Percentiles rank a stretch among this genome's conserved stretches.
These are phyloP conservation scores for Centrapalus pauciflorus DNA, from an alignment of 129 eudicot genomes.

Conservation along the genomic window DNA sequence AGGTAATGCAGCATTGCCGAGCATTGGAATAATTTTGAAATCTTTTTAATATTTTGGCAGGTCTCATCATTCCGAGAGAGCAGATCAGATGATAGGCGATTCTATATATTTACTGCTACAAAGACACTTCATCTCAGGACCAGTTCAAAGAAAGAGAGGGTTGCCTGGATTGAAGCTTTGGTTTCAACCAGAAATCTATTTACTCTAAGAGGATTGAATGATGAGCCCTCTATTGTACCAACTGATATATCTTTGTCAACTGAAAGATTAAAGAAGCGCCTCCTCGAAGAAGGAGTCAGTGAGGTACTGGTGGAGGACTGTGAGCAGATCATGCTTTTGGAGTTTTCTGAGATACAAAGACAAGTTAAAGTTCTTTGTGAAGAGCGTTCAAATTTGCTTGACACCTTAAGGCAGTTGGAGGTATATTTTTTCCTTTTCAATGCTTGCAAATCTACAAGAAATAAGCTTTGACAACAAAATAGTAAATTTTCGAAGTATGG, in stretches of 20 bases:
- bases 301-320: constrained; percentile 70
- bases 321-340: constrained; percentile 83
- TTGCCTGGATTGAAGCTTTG: constrained; percentile 79
- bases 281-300: constrained; percentile 56
- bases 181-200: constrained; percentile 47
- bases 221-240: constrained; percentile 34
- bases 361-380: constrained; percentile 59
- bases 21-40: background rate
- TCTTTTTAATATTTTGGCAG: constrained; percentile 33
- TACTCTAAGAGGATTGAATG: constrained; percentile 40
- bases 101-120: constrained; percentile 79
- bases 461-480: too few species aligned
- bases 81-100: constrained; percentile 65
- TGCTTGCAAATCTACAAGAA: background rate
- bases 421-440: constrained; percentile 19
- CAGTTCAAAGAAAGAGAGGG: constrained; percentile 55
- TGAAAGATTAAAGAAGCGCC: constrained; percentile 55
- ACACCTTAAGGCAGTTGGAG: constrained; percentile 74
- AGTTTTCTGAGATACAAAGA: constrained; percentile 55
- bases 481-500: too few species aligned
- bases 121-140: constrained; percentile 84
- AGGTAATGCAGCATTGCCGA: background rate
- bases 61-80: constrained; percentile 73
- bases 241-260: constrained; percentile 52
- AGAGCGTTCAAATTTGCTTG: constrained; percentile 65